phyloP scores from a whole-genome alignment of 75 land plant genomes.

The Larix kaempferi region DNA sequence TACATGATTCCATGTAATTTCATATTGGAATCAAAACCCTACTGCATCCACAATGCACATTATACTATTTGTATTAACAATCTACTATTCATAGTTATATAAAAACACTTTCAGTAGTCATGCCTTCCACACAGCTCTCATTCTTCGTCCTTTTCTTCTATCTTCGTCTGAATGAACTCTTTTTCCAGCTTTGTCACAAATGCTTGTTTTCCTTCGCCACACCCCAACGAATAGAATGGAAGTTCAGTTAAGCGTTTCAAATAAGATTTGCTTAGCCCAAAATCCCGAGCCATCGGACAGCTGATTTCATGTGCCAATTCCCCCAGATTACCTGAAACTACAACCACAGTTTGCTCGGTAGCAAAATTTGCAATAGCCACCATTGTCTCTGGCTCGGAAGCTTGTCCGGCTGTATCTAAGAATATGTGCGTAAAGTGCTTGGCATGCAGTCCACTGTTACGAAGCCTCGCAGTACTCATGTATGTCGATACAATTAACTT shows the following conservation, averaged over 20 bases:
- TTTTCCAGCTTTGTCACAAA: slow-evolving; percentile 59
- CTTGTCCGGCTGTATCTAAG: slow-evolving; percentile 91
- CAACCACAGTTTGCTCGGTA: slow-evolving; percentile 53
- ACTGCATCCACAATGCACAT: no score
- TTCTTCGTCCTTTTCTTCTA: no score
- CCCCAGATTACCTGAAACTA: slow-evolving; percentile 87
- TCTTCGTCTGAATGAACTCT: no score
- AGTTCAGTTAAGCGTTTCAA: slow-evolving; percentile 69
- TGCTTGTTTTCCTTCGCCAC: slow-evolving; percentile 27
- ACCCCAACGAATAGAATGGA: slow-evolving; percentile 24
- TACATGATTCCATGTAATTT: no score
- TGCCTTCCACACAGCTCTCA: no score
- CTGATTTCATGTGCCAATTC: slow-evolving; percentile 75
- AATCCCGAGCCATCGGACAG: slow-evolving; percentile 51
- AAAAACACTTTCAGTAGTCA: no score
- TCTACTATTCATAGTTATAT: no score
- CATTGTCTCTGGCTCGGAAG: slow-evolving; percentile 86
- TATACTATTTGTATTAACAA: no score
- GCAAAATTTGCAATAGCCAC: slow-evolving; percentile 58
- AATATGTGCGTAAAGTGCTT: slow-evolving; percentile 87
- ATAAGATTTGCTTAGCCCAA: slow-evolving; percentile 74
- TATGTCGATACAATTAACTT: slow-evolving; percentile 79
- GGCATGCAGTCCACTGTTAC: slow-evolving; percentile 45
- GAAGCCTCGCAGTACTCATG: slow-evolving; percentile 61
- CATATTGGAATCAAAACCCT: no score